Evolutionary conservation across 164 flowering plant species (phyloP).

Genomic region (Santalum album): DNA sequence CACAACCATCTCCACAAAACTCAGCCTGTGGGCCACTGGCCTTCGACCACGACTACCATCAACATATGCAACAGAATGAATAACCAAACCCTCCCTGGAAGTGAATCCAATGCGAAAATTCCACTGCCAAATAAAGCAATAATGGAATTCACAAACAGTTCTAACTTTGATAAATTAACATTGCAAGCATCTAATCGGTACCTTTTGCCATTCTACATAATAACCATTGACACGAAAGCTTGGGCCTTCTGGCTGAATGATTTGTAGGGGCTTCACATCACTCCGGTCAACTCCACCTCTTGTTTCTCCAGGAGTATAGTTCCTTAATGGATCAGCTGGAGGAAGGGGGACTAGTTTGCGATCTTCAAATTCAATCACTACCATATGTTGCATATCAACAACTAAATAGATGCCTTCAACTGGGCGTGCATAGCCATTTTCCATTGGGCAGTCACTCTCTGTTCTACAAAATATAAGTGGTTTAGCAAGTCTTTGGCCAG

Average conservation of each 20-base stretch:
- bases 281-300: conserved; percentile 92
- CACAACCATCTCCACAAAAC: conserved; percentile 96
- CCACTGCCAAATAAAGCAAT: conserved; percentile 52
- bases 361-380: conserved; percentile 76
- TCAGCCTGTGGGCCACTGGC: conserved; percentile 79
- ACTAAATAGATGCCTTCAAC: conserved; percentile 80
- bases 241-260: conserved; percentile 92
- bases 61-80: conserved; percentile 80
- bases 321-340: conserved; percentile 90
- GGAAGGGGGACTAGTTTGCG: conserved; percentile 83
- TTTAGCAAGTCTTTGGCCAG: conserved; percentile 77
- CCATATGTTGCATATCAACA: conserved; percentile 93
- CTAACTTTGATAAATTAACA: neutral
- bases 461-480: conserved; percentile 92
- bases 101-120: conserved; percentile 87
- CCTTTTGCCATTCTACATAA: conserved; percentile 92
- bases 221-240: conserved; percentile 79
- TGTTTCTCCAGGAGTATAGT: conserved; percentile 76
- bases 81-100: conserved; percentile 80
- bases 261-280: conserved; percentile 82
- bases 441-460: conserved; percentile 94
- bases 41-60: conserved; percentile 91
- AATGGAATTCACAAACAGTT: conserved; percentile 1
- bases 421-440: conserved; percentile 95
- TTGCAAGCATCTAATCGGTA: conserved; percentile 10